Evolutionary conservation across 306 rosid species (phyloP), one percentile per base, ranked within the genome.

Genomic region (Lathyrus oleraceus): DNA sequence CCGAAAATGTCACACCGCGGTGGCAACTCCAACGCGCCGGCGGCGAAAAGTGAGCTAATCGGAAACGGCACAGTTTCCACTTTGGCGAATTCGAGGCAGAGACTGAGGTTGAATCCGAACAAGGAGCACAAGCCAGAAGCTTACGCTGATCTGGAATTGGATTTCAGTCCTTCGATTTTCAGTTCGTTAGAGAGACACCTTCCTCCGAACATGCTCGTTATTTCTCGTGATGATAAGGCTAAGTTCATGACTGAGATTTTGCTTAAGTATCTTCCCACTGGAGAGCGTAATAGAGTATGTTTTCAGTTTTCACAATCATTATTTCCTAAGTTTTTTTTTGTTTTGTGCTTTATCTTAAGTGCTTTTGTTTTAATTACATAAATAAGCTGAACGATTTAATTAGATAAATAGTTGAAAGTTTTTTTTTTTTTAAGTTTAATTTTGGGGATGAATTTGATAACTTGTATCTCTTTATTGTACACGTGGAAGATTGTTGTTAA

Each of bases 161-260:
- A 85, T 6, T 85, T 72, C 74, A 58, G 61, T 61, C 76, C 86
- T 35, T 70, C 81, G 30, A 75, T 85, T 61, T 85, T 75, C 75
- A 81, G 71, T 56, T 78, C 88, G 4, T 25, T 85, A 47, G 88
- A 85, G 70, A 74, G 65, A 61, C 76, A 78, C 66, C 71, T 85
- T 66, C 88, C 84, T 40, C 80, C 86, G 1, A 76, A 3, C 59
- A 72, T 85, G 84, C 80, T 85, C 39, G 30, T 21, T 8, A 54
- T 60, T 51, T 38, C 81, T 12, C 84, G 88, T 17, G 82, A 81
- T 8, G 84, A 81, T 10, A 85, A 85, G 65, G 82, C 80, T 25
- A 73, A 60, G 35, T 85, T 75, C 84, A 85, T 81, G 88, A 71
- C 61, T 62, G 84, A 81, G 4, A 79, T 85, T 81, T 49, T 85